A percentile compares a stretch with the other conserved stretches of the same genome.
Evolutionary conservation across 768 basidiomycete genomes (phyloP).

Genomic region (Lentinus tigrinus): DNA sequence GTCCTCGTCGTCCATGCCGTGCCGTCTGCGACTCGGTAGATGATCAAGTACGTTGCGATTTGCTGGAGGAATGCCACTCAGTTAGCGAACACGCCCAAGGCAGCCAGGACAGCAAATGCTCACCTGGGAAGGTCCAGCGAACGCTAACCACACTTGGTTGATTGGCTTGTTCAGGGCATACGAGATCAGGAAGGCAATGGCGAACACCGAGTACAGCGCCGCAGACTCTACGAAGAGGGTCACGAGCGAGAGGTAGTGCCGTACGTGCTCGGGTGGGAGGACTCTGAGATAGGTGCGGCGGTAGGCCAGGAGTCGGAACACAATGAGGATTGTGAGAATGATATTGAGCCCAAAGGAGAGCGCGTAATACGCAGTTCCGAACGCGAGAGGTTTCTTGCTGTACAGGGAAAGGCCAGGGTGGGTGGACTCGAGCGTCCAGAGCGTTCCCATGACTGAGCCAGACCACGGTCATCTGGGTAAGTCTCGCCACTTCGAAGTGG

Average conservation of each 20-base stretch:
- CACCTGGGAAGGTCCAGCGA: slow-evolving; percentile 9
- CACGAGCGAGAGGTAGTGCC: slow-evolving; percentile 15
- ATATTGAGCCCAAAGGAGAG: slow-evolving; percentile 21
- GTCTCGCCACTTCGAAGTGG: neutral
- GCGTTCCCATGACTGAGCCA: slow-evolving; percentile 37
- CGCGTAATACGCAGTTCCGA: slow-evolving; percentile 19
- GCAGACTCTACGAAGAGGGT: slow-evolving; percentile 27
- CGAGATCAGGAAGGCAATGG: slow-evolving; percentile 22
- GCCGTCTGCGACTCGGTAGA: slow-evolving; percentile 26
- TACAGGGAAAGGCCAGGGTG: slow-evolving; percentile 40
- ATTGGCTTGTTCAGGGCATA: slow-evolving; percentile 16
- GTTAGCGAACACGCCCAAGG: neutral
- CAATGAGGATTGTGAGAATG: slow-evolving; percentile 22
- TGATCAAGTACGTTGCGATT: slow-evolving; percentile 26
- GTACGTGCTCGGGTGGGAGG: slow-evolving; percentile 10
- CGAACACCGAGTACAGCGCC: slow-evolving; percentile 23
- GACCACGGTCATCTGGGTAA: neutral
- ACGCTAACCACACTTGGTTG: slow-evolving; percentile 12
- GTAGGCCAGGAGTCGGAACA: slow-evolving; percentile 15
- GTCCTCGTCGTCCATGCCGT: slow-evolving; percentile 18
- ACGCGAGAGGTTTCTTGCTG: slow-evolving; percentile 7
- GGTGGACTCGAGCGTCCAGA: slow-evolving; percentile 44
- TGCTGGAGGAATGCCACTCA: neutral
- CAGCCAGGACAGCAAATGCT: neutral
- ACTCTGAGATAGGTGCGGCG: slow-evolving; percentile 3